Percentiles rank a stretch among this genome's conserved stretches.
phyloP scores from a whole-genome alignment of 768 basidiomycete genomes.

The Leucogyrophana mollusca region DNA sequence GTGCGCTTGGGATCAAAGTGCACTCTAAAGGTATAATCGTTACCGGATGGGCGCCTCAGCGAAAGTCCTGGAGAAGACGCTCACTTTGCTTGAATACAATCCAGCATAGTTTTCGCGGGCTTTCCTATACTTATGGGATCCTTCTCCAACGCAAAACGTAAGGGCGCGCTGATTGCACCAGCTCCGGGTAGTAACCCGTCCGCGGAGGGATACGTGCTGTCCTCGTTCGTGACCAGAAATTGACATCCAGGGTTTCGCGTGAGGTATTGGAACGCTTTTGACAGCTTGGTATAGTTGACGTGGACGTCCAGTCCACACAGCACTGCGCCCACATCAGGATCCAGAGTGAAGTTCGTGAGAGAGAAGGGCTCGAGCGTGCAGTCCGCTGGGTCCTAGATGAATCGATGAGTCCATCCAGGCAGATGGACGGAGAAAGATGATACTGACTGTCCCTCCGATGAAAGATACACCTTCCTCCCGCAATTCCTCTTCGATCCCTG shows the following conservation, averaged over 20 bases:
- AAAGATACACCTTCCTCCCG: constrained; percentile 79
- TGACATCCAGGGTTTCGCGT: constrained; percentile 73
- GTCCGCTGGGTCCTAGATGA: constrained; percentile 78
- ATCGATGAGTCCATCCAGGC: constrained; percentile 1
- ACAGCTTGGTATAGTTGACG: constrained; percentile 92
- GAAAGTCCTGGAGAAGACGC: constrained; percentile 10
- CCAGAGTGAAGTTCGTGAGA: constrained; percentile 66
- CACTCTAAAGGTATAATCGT: constrained; percentile 50
- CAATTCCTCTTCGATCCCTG: constrained; percentile 91
- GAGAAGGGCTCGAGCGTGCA: constrained; percentile 70
- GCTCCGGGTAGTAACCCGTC: constrained; percentile 80
- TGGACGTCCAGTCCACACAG: constrained; percentile 88
- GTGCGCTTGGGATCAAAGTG: constrained; percentile 83
- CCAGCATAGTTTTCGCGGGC: constrained; percentile 88
- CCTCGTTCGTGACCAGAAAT: constrained; percentile 91
- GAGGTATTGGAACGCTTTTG: constrained; percentile 90
- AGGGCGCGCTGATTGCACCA: constrained; percentile 80
- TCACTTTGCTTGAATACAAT: constrained; percentile 83
- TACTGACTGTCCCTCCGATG: constrained; percentile 81
- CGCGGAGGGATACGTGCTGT: constrained; percentile 83
- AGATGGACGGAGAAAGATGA: not conserved
- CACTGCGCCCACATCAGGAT: constrained; percentile 85
- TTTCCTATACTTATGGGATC: constrained; percentile 86
- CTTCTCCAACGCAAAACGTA: constrained; percentile 67
- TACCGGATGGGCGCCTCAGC: constrained; percentile 2